Conservation (phyloP, 139 green algal genomes). For the Volvox reticuliferus region DNA sequence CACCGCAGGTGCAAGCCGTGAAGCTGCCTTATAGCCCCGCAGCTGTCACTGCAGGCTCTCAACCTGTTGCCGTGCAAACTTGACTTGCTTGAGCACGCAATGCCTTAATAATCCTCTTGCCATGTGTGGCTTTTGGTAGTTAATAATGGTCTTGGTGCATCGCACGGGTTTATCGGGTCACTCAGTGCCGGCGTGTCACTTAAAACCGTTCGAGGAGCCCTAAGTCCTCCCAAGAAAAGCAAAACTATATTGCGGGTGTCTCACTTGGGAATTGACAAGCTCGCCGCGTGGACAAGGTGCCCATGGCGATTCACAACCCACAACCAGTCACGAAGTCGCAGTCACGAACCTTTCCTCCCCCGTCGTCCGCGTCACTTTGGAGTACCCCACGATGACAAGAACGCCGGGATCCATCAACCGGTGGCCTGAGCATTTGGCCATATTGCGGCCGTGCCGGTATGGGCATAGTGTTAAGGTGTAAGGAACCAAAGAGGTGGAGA, state of each 20-base stretch:
- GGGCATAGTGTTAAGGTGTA: no score
- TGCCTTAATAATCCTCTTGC: constrained; percentile 72
- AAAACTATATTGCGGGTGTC: not conserved
- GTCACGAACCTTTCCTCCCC: no score
- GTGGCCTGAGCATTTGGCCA: no score
- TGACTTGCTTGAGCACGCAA: constrained; percentile 57
- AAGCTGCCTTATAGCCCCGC: constrained; percentile 1
- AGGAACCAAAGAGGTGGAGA: no score
- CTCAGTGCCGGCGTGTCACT: not conserved
- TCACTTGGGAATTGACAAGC: constrained; percentile 43
- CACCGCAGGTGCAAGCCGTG: not conserved
- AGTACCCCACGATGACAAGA: no score
- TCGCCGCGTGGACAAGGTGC: constrained; percentile 44
- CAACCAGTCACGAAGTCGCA: no score
- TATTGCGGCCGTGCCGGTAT: no score
- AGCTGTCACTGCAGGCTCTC: constrained; percentile 17
- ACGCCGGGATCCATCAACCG: no score
- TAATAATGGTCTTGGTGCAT: constrained; percentile 72
- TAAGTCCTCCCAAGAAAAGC: not conserved
- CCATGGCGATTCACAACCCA: no score
- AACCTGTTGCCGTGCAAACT: constrained; percentile 52
- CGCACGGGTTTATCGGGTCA: constrained; percentile 30
- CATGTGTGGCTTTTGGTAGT: constrained; percentile 77
- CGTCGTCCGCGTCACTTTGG: no score
- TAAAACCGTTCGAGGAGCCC: not conserved